phyloP scores from a whole-genome alignment of 768 basidiomycete species.

The Mycena galopus region DNA sequence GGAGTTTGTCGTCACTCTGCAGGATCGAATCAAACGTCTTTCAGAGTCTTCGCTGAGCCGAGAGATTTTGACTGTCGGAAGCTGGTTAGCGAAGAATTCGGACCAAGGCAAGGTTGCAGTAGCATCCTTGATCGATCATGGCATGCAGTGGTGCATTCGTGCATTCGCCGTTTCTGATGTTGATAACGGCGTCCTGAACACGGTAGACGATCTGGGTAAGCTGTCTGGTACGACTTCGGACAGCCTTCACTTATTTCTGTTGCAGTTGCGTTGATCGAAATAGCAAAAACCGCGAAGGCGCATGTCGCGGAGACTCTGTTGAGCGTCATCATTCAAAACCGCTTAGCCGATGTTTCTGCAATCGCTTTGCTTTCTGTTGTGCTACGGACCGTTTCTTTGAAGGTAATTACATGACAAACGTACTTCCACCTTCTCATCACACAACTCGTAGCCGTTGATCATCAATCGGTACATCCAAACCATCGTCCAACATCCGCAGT shows the following conservation, averaged over 20 bases:
- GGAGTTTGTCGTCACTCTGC: constrained; percentile 40
- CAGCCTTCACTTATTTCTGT: constrained; percentile 15
- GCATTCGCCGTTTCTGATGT: constrained; percentile 53
- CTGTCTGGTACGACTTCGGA: background rate
- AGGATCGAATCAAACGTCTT: constrained; percentile 42
- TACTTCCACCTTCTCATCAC: background rate
- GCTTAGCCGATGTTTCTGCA: constrained; percentile 58
- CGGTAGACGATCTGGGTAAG: constrained; percentile 44
- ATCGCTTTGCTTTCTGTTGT: constrained; percentile 60
- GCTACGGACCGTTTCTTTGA: constrained; percentile 62
- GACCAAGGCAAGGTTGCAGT: constrained; percentile 42
- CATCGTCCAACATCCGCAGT: constrained; percentile 76
- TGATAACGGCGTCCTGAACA: constrained; percentile 35
- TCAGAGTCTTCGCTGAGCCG: constrained; percentile 44
- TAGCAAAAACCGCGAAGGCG: constrained; percentile 55
- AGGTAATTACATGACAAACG: constrained; percentile 59
- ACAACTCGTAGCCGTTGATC: constrained; percentile 68
- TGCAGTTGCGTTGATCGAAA: constrained; percentile 49
- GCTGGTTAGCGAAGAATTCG: constrained; percentile 38
- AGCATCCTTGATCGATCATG: constrained; percentile 56
- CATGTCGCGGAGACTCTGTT: constrained; percentile 82
- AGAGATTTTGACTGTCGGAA: constrained; percentile 50
- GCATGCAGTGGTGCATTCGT: constrained; percentile 67
- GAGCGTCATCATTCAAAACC: constrained; percentile 70
- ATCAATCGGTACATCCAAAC: constrained; percentile 84